Conservation (phyloP, 2,329 filamentous ascomycete genomes). For the Colletotrichum kahawae region DNA sequence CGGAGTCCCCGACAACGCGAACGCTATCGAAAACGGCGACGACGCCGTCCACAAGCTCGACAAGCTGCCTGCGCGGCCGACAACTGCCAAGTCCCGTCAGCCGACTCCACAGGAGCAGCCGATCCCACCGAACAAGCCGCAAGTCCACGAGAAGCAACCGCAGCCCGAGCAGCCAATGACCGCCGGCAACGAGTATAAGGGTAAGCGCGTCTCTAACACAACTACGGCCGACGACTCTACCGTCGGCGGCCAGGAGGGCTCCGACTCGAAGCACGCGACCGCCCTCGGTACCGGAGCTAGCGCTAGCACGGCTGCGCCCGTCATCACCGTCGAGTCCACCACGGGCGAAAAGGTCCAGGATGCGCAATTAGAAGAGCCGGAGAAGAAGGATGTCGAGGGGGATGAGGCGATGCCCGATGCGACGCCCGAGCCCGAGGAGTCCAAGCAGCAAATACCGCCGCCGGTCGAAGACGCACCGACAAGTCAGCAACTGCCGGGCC, state of each 20-base stretch:
- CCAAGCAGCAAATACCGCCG: slow-evolving; percentile 39
- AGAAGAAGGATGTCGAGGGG: slow-evolving; percentile 55
- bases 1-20: slow-evolving; percentile 64
- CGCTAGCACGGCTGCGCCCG: slow-evolving; percentile 50
- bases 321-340: slow-evolving; percentile 28
- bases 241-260: slow-evolving; percentile 43
- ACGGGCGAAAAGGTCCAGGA: slow-evolving; percentile 26
- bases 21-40: slow-evolving; percentile 56
- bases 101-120: slow-evolving; percentile 52
- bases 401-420: slow-evolving; percentile 73
- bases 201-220: slow-evolving; percentile 51
- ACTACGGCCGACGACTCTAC: slow-evolving; percentile 53
- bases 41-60: slow-evolving; percentile 63
- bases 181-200: slow-evolving; percentile 38
- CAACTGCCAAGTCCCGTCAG: slow-evolving; percentile 59
- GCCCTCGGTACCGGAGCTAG: slow-evolving; percentile 26
- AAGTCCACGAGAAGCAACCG: slow-evolving; percentile 55
- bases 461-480: slow-evolving; percentile 41
- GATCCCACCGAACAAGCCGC: slow-evolving; percentile 42
- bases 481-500: slow-evolving; percentile 44
- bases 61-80: slow-evolving; percentile 58
- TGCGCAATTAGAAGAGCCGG: slow-evolving; percentile 16
- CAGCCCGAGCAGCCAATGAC: slow-evolving; percentile 38
- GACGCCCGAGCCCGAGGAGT: slow-evolving; percentile 56
- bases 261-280: slow-evolving; percentile 52